These are phyloP conservation scores for Tricholoma terreum DNA, from an alignment of 768 basidiomycete species.

Conservation along the genomic window DNA sequence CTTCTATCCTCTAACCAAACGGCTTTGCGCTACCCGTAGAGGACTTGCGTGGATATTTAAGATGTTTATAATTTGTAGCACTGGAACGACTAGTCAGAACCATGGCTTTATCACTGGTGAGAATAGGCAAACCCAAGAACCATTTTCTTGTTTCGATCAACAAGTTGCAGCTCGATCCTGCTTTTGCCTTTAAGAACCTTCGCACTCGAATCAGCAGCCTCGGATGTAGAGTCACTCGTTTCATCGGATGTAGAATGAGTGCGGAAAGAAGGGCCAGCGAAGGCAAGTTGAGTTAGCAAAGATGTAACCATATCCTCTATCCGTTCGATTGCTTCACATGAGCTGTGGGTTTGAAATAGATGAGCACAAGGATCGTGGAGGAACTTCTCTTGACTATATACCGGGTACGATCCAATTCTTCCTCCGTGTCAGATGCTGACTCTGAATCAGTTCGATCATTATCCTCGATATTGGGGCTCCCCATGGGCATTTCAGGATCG, in stretches of 20 bases:
- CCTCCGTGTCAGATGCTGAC: neutral
- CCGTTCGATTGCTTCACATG: constrained; percentile 17
- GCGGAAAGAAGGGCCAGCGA: constrained; percentile 14
- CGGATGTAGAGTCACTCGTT: constrained; percentile 12
- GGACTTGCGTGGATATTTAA: constrained; percentile 36
- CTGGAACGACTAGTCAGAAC: constrained; percentile 2
- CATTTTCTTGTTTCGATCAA: constrained; percentile 29
- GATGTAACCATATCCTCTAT: constrained; percentile 36
- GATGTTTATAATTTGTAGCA: constrained; percentile 16
- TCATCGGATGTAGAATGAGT: neutral
- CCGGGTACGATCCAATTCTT: neutral
- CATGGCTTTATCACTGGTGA: neutral
- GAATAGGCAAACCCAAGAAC: constrained; percentile 24
- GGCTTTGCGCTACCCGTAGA: constrained; percentile 35
- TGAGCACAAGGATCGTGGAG: neutral
- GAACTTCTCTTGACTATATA: neutral
- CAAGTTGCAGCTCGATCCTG: constrained; percentile 33
- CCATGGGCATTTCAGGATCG: neutral
- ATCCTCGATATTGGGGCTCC: neutral
- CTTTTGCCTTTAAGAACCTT: constrained; percentile 15
- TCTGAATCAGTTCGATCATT: neutral
- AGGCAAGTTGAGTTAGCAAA: constrained; percentile 35
- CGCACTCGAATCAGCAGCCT: constrained; percentile 4
- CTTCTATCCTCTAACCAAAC: constrained; percentile 32
- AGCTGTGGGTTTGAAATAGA: constrained; percentile 4